Evolutionary conservation across 1,139 yeast genomes (phyloP), one percentile per base, ranked within the genome.

Genomic region (Arxiozyma telluris): DNA sequence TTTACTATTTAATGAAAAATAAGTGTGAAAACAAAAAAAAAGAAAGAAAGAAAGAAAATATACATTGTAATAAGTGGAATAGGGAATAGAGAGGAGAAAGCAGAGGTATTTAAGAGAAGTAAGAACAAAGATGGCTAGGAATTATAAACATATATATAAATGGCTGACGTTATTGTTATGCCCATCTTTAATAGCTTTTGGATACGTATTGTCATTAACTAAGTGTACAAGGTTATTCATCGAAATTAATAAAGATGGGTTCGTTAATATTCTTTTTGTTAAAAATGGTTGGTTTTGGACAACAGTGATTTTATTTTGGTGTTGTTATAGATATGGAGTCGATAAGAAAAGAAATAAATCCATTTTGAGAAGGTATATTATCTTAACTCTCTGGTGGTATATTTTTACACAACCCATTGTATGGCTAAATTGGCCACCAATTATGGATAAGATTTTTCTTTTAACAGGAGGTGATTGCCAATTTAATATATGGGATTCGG

Each of bases 261-360:
- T 90, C 21, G 67, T 91, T 58, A 93, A 93, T 68, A 78, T 77
- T 41, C 52, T 78, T 4, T 87, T 93, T 67, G 96, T 91, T 47
- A 93, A 93, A 64, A 76, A 76, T 45, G 98, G 97, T 2, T 93
- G 98, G 98, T 77, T 82, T 18, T 93, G 98, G 98, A 90, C 96
- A 1, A 77, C 90, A 0, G 5, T 77, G 3, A n/a, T 27, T 17
- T 17, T 50, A 30, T 44, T 42, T 25, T 50, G 46, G 46, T 44
- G 44, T 25, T 41, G 41, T 42, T 22, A 27, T 20, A 38, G 49
- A 17, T 44, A 45, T 27, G 5, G 38, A 15, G 4, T 20, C 15
- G 17, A 44, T 15, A 34, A 41, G 23, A 21, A 18, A 11, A 41
- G 34, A 9, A 34, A 12, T 34, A 34, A 34, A 34, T 23, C 38